A percentile compares a stretch with the other conserved stretches of the same genome.
These are phyloP conservation scores for Tulasnella calospora DNA, from an alignment of 768 basidiomycete genomes.

Conservation along the genomic window DNA sequence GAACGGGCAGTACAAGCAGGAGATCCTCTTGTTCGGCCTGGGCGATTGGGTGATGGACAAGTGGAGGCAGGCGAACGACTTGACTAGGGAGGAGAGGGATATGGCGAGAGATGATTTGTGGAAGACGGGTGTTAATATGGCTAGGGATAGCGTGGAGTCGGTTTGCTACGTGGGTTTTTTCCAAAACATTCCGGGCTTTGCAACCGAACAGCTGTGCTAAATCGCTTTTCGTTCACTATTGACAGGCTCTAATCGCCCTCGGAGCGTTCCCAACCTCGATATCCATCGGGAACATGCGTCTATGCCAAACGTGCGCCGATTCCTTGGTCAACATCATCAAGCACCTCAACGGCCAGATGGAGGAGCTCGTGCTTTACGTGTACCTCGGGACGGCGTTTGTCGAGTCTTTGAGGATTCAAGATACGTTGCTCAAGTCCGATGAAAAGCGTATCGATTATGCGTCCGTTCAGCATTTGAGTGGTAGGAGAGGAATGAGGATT, in stretches of 20 bases:
- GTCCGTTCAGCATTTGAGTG: slow-evolving; percentile 6
- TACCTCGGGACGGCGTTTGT: slow-evolving; percentile 18
- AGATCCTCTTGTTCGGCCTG: slow-evolving; percentile 76
- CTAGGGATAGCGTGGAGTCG: slow-evolving; percentile 16
- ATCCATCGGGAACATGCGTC: slow-evolving; percentile 19
- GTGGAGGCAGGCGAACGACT: slow-evolving; percentile 55
- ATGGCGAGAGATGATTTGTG: background rate
- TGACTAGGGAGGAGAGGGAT: background rate
- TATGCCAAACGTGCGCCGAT: slow-evolving; percentile 14
- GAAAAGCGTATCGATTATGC: background rate
- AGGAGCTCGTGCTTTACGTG: slow-evolving; percentile 1
- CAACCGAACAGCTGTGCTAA: too few species aligned
- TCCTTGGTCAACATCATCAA: slow-evolving; percentile 15
- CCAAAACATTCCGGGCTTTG: too few species aligned
- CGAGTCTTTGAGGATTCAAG: slow-evolving; percentile 4
- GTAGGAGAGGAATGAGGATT: slow-evolving; percentile 60
- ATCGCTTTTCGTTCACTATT: background rate
- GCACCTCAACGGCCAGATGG: slow-evolving; percentile 6
- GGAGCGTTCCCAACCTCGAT: slow-evolving; percentile 15
- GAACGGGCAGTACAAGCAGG: slow-evolving; percentile 27
- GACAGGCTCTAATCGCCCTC: slow-evolving; percentile 15
- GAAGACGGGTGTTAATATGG: background rate
- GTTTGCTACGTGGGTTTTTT: slow-evolving; percentile 16
- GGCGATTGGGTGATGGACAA: slow-evolving; percentile 78
- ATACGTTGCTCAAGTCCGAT: background rate